Percentiles rank a stretch among this genome's conserved stretches.
phyloP scores from a whole-genome alignment of 1,284 basidiomycete genomes.

The Trichosporon asahii region DNA sequence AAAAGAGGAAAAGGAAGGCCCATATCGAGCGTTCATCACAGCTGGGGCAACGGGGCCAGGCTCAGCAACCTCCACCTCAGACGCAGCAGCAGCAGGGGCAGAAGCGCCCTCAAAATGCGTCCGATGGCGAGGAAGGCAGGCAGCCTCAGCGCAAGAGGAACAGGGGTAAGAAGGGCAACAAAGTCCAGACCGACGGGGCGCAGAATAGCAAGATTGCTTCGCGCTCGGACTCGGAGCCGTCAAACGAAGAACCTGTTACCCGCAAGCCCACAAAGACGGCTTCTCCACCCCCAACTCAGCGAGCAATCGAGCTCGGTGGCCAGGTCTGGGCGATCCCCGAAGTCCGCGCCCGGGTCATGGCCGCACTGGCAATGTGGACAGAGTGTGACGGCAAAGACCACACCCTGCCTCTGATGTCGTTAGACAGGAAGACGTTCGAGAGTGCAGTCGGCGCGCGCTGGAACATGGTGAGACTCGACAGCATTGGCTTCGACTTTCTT shows the following conservation, averaged over 20 bases:
- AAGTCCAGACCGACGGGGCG: too few relatives aligned
- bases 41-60: neutral
- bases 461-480: neutral
- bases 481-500: neutral
- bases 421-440: neutral
- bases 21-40: neutral
- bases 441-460: neutral
- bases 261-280: neutral
- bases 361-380: neutral
- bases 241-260: too few relatives aligned
- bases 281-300: neutral
- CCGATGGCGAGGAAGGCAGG: neutral
- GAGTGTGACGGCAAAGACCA: neutral
- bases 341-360: neutral
- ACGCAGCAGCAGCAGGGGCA: neutral
- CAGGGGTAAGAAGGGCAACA: too few relatives aligned
- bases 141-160: neutral
- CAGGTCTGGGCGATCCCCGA: neutral
- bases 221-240: neutral
- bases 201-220: too few relatives aligned
- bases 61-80: neutral
- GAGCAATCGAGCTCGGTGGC: neutral
- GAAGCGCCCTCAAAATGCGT: neutral
- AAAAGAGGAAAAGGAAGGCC: neutral
- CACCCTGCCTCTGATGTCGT: neutral